Conservation (phyloP, 768 basidiomycete species). For the Dentipellis sp. region DNA sequence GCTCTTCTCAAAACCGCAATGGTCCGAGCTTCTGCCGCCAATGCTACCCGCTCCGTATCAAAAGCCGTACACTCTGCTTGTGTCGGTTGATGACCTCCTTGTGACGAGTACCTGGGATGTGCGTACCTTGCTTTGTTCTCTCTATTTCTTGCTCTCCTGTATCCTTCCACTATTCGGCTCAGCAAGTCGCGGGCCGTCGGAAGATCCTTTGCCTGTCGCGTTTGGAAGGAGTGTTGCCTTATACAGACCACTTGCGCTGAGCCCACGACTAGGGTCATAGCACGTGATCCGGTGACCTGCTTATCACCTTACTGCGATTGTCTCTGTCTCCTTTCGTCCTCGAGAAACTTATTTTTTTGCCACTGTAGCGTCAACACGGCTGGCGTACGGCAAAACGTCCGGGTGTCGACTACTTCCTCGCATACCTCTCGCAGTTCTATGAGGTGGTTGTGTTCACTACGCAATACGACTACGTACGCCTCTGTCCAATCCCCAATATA, state of each 20-base stretch:
- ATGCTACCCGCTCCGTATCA: constrained; percentile 74
- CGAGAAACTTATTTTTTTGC: not conserved
- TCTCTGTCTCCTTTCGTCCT: not conserved
- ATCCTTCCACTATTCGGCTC: not conserved
- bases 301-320: too few relatives aligned
- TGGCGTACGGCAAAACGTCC: constrained; percentile 98
- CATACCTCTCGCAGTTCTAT: constrained; percentile 95
- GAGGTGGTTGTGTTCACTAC: constrained; percentile 95
- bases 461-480: constrained; percentile 78
- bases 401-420: constrained; percentile 97
- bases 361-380: constrained; percentile 71
- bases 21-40: constrained; percentile 86
- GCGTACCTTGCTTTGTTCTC: constrained; percentile 26
- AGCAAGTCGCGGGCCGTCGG: not conserved
- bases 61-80: constrained; percentile 85
- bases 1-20: constrained; percentile 91
- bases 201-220: too few relatives aligned
- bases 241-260: not conserved
- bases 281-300: not conserved
- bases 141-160: not conserved
- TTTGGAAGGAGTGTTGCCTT: too few relatives aligned
- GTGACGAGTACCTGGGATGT: constrained; percentile 95
- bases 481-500: not conserved
- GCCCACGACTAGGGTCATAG: too few relatives aligned
- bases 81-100: constrained; percentile 88